phyloP scores from a whole-genome alignment of 495 filamentous ascomycete genomes.

The Aspergillus wentii region DNA sequence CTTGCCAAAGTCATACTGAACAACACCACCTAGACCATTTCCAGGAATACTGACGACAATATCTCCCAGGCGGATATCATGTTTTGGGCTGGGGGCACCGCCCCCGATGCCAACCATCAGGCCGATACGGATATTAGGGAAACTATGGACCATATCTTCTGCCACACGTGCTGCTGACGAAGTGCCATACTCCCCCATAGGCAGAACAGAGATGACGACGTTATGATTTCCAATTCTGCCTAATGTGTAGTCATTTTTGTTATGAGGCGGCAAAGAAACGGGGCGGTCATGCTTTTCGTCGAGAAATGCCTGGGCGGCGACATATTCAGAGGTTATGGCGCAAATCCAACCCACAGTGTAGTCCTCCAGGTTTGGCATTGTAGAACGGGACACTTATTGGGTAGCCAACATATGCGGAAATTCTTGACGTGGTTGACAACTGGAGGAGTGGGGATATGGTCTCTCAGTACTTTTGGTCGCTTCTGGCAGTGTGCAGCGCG shows the following conservation, averaged over 20 bases:
- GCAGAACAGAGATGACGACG: constrained; percentile 25
- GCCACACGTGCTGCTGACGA: constrained; percentile 7
- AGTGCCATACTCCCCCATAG: constrained; percentile 14
- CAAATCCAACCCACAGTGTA: constrained; percentile 37
- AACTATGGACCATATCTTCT: constrained; percentile 25
- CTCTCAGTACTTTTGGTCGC: too few species aligned
- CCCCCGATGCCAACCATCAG: constrained; percentile 26
- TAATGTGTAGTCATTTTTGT: constrained; percentile 31
- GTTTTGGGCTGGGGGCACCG: constrained; percentile 15
- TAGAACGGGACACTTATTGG: too few species aligned
- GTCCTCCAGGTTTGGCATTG: constrained; percentile 4
- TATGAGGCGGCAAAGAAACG: constrained; percentile 9
- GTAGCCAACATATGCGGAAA: too few species aligned
- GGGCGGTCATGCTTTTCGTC: constrained; percentile 15
- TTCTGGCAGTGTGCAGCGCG: too few species aligned
- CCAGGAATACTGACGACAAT: constrained; percentile 31
- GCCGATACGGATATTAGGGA: constrained; percentile 26
- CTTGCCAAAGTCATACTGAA: constrained; percentile 38
- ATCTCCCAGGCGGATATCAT: constrained; percentile 31
- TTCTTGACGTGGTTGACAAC: too few species aligned
- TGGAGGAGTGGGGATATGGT: too few species aligned
- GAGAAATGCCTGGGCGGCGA: constrained; percentile 28
- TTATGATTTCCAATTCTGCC: constrained; percentile 30
- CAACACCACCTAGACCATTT: constrained; percentile 20
- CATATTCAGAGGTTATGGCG: constrained; percentile 24